Evolutionary conservation across 1,284 basidiomycete genomes (phyloP), one percentile per base, ranked within the genome.

Genomic region (Pterula multifida): DNA sequence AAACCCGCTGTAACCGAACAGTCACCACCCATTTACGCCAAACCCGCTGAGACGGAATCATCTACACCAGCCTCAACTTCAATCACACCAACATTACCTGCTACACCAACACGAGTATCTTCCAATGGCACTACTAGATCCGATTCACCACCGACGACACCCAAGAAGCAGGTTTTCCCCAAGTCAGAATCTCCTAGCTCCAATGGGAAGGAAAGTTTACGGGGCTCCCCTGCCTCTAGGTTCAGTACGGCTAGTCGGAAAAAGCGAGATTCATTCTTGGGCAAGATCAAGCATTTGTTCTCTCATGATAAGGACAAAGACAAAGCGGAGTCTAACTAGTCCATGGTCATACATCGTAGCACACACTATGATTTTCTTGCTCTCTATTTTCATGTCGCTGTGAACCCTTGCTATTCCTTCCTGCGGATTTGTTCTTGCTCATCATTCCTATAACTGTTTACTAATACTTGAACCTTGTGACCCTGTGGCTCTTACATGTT

Each of bases 191-290:
- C 56, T 19, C 50, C 59, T 13, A 50, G 9, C 13, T 17, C 13
- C 4, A 17, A 9, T 42, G 17, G 6, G 39, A 42, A 42, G 39
- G 39, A 42, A 17, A 42, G 39, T 42, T 19, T 42, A 17, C 9
- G 17, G 39, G 39, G 39, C 4, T 42, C 51, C 2, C 50, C 57
- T 2, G 17, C 58, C 24, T 63, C 65, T 4, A 63, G 55, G 45
- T 59, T 59, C 49, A 56, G 57, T 15, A 60, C 61, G 1, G 36
- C 50, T 23, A 50, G 55, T 22, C 60, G 58, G 4, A 66, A 62
- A 60, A 78, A 74, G 60, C 65, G 69, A 42, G 60, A 60, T 2
- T 75, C 75, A 9, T 59, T 77, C 21, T 65, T 77, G 47, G 67
- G 66, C 17, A 75, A 55, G 50, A 57, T 71, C 44, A 78, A 72